Base-by-base conservation (phyloP, 768 basidiomycete genomes). In the Steccherinum ochraceum region DNA sequence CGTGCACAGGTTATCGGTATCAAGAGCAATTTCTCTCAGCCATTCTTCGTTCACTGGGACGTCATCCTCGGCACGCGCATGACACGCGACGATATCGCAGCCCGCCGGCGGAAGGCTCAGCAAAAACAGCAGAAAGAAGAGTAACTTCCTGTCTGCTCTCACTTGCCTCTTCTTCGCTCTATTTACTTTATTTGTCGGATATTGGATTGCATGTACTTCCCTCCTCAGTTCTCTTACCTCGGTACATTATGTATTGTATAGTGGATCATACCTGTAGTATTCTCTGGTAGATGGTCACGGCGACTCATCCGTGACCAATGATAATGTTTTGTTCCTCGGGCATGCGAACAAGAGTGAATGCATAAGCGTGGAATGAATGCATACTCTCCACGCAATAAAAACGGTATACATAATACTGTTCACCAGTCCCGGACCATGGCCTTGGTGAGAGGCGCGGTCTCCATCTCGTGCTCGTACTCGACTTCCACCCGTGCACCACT, bases 31-130 rank as follows among this genome's bases (percentile, higher is more conserved):
- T 99, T 93, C 64, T 77, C 89, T 1, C 94, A 98, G 62, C 94
- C 94, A 0, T 98, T 93, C 74, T 99, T 94, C 67, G 73, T 94
- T 41, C 93, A 95, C 60, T 98, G 93, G 93, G 94, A 98, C 63
- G 68, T 68, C 7, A 63, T 96, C 21, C 74, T 96, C 49, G 87
- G 89, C 40, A 96, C 94, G 12, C 77, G 86, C 39, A 81, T 91
- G 84, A 88, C 86, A 3, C 75, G 88, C 21, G 62, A 74, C 54
- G 83, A 89, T 42, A 75, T 88, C 45, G 78, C 80, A 53, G 65
- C 61, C 40, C 80, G 83, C 7, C 52, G 63, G 27, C 53, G 52
- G 48, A 58, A 52, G 57, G 54, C 52, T 47, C 39, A 54, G 49
- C 51, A 19, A 51, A 18, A 35, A 51, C 7, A 35, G 41, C 46